Conservation (phyloP, 495 filamentous ascomycete genomes). For the Annulohypoxylon maeteangense region DNA sequence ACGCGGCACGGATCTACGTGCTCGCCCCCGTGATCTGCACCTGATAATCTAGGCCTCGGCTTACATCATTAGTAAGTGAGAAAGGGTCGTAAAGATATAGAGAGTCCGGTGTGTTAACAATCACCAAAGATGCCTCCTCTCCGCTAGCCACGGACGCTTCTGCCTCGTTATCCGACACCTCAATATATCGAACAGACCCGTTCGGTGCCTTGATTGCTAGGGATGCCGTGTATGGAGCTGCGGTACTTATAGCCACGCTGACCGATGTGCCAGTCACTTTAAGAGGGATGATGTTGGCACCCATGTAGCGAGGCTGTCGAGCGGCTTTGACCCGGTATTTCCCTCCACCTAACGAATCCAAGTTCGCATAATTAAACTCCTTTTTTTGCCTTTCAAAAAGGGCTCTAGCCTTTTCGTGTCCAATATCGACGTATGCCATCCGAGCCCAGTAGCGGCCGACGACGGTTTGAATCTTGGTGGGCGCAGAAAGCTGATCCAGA, state of each 20-base stretch:
- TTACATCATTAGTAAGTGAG: constrained; percentile 51
- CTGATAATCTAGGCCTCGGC: constrained; percentile 52
- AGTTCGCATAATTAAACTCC: constrained; percentile 54
- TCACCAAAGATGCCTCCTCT: constrained; percentile 56
- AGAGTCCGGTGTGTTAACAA: constrained; percentile 54
- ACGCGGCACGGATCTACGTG: constrained; percentile 9
- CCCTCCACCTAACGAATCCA: constrained; percentile 51
- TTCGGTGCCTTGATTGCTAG: constrained; percentile 49
- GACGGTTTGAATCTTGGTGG: constrained; percentile 50
- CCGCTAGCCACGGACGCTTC: constrained; percentile 42
- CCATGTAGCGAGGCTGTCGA: constrained; percentile 57
- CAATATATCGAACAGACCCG: constrained; percentile 46
- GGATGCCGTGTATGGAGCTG: constrained; percentile 47
- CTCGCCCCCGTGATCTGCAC: constrained; percentile 52
- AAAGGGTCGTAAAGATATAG: constrained; percentile 58
- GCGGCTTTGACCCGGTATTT: constrained; percentile 56
- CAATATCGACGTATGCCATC: constrained; percentile 60
- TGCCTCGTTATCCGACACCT: constrained; percentile 41
- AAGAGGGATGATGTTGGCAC: constrained; percentile 58
- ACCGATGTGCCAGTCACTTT: constrained; percentile 47
- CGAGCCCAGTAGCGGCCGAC: constrained; percentile 59
- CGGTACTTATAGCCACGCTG: constrained; percentile 46
- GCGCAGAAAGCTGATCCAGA: constrained; percentile 48
- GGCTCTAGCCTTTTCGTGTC: constrained; percentile 51
- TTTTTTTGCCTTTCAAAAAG: constrained; percentile 47